phyloP scores from a whole-genome alignment of 208 protist species.

The Naegleria gruberi region DNA sequence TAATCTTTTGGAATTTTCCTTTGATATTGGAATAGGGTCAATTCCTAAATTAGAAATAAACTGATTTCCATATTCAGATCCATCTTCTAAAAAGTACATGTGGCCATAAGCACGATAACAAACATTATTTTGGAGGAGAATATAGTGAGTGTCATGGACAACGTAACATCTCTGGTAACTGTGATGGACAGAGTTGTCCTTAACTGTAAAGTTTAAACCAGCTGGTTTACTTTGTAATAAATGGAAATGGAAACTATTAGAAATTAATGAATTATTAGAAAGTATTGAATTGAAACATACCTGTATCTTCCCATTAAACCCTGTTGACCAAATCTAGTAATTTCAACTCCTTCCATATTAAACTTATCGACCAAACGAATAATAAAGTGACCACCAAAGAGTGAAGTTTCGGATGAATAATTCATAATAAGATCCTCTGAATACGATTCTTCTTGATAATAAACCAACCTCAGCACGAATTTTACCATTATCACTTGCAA shows the following conservation, averaged over 20 bases:
- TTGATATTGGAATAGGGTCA: background rate
- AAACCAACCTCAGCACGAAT: background rate
- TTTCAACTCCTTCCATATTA: background rate
- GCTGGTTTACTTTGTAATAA: background rate
- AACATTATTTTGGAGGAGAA: background rate
- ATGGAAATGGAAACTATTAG: background rate
- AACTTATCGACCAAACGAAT: background rate
- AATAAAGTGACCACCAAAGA: background rate
- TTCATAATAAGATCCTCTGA: background rate
- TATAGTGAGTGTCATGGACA: background rate
- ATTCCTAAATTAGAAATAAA: background rate
- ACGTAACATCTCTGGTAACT: background rate
- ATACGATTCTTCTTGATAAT: background rate
- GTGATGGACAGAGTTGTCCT: background rate
- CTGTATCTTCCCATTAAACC: background rate
- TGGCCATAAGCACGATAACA: background rate
- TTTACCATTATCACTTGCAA: background rate
- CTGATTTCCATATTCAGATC: background rate
- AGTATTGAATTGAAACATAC: no score
- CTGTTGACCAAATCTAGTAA: background rate
- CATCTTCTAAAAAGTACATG: background rate
- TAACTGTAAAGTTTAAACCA: background rate
- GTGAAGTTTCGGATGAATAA: background rate
- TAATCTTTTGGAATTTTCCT: background rate
- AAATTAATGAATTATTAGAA: no score